Percentiles rank a stretch among this genome's conserved stretches.
These are phyloP conservation scores for Pseudogymnoascus sp. DNA, from an alignment of 2,329 filamentous ascomycete genomes.

Conservation along the genomic window DNA sequence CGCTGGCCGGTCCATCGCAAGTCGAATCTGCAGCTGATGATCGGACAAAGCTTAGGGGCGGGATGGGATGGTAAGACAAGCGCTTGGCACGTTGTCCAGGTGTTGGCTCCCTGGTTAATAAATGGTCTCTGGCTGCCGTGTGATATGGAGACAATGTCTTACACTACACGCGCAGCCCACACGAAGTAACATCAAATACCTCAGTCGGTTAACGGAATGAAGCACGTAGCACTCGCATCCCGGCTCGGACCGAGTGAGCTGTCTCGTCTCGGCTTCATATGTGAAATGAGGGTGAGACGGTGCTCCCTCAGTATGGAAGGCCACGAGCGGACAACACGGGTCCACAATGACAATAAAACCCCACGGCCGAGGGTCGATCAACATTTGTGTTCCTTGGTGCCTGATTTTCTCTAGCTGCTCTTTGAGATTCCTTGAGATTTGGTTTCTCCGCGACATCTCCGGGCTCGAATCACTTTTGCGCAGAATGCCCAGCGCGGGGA, in stretches of 20 bases:
- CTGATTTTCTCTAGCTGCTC: background rate
- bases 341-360: background rate
- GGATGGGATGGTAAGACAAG: background rate
- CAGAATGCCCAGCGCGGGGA: background rate
- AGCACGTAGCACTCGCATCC: conserved; percentile 3
- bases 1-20: background rate
- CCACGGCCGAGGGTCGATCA: background rate
- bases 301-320: background rate
- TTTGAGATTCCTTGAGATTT: background rate
- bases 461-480: background rate
- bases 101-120: background rate
- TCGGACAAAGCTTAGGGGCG: background rate
- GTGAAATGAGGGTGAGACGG: background rate
- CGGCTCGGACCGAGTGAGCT: background rate
- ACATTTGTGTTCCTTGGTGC: background rate
- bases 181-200: background rate
- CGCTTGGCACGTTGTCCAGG: background rate
- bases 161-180: background rate
- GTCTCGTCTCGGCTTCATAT: conserved; percentile 2
- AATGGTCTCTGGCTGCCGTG: background rate
- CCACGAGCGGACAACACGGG: background rate
- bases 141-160: background rate
- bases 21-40: background rate
- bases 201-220: conserved; percentile 2
- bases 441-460: background rate